Conservation (phyloP, 805 yeast genomes). For the Sugiyamaella valdiviana region DNA sequence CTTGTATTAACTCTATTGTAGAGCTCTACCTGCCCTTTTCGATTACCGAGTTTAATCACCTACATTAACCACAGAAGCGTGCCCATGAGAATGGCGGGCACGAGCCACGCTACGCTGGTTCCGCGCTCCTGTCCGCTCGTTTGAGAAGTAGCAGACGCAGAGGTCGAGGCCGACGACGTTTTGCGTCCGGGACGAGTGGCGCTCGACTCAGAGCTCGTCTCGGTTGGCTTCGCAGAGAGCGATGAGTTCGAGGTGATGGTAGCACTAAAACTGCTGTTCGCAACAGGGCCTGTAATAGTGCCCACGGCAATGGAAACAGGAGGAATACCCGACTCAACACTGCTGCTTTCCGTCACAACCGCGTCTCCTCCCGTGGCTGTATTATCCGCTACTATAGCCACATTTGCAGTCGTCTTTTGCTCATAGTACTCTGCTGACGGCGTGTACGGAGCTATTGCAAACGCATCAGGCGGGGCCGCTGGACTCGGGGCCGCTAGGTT, state of each 20-base stretch:
- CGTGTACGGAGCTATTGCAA: not conserved
- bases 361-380: not conserved
- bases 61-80: not conserved
- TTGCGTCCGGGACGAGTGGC: not conserved
- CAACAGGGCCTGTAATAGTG: not conserved
- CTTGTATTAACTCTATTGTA: too few relatives aligned
- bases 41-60: too few relatives aligned
- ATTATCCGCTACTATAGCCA: not conserved
- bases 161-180: not conserved
- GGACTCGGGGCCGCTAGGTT: not conserved
- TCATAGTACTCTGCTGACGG: not conserved
- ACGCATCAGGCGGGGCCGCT: not conserved
- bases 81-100: not conserved
- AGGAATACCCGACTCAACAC: not conserved
- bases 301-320: not conserved
- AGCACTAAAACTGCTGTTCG: not conserved
- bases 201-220: not conserved
- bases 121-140: not conserved
- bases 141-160: not conserved
- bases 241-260: too few relatives aligned
- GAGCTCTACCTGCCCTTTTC: too few relatives aligned
- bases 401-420: too few relatives aligned
- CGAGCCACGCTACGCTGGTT: not conserved
- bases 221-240: too few relatives aligned
- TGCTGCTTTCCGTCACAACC: not conserved